Evolutionary conservation across 2,329 filamentous ascomycete genomes (phyloP).

Genomic region (Talaromyces islandicus): DNA sequence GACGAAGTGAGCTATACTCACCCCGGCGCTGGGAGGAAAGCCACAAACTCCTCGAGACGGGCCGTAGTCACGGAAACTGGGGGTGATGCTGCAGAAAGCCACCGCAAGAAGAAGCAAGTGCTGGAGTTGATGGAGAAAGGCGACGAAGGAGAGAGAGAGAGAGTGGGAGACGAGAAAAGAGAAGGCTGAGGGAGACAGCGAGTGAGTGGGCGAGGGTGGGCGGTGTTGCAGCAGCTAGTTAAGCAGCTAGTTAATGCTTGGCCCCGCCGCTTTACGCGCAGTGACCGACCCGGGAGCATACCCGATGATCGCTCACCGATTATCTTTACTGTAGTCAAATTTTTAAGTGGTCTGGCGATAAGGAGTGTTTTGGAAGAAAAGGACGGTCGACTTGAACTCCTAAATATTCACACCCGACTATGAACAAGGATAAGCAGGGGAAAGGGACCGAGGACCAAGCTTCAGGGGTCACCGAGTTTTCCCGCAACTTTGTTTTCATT

Average conservation of each 20-base stretch:
- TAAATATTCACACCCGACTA: no score
- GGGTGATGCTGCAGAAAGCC: neutral
- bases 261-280: no score
- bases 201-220: neutral
- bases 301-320: no score
- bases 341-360: no score
- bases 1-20: slow-evolving; percentile 7
- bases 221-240: neutral
- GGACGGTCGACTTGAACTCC: no score
- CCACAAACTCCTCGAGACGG: neutral
- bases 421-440: no score
- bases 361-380: no score
- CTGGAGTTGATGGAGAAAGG: neutral
- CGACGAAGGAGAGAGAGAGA: neutral
- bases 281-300: no score
- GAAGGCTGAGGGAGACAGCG: neutral
- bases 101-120: neutral
- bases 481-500: no score
- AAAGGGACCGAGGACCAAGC: no score
- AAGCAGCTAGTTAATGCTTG: slow-evolving; percentile 16
- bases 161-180: neutral
- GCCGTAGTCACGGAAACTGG: neutral
- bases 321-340: no score
- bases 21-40: slow-evolving; percentile 3
- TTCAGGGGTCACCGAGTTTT: no score